Evolutionary conservation across 148 eudicot species (phyloP), one percentile per base, ranked within the genome.

Genomic region (Euryodendron excelsum): DNA sequence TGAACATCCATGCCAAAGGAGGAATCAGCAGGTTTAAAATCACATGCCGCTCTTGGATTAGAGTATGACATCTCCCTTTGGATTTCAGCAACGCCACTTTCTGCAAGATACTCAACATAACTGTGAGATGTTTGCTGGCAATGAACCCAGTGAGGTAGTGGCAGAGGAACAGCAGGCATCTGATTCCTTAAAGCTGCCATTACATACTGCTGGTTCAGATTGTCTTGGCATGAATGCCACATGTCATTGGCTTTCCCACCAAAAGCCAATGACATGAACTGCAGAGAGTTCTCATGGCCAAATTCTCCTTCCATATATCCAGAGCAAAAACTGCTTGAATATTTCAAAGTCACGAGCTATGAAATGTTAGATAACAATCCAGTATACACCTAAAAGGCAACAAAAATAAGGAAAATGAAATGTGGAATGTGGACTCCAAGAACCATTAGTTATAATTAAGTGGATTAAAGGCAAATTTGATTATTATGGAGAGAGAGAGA

Each of bases 231-330:
- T 27, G 76, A 31, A 68, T 70, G 31, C 69, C 67, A 67, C 60
- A 55, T 56, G 63, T 69, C 52, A 20, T 27, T 48, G 70, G 76
- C 62, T 60, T 78, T 80, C 74, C 76, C 84, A 78, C 73, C 39
- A 25, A 80, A 75, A 55, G 28, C 72, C 55, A 77, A 73, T 66
- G 84, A 73, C 63, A 71, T 31, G 34, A 78, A 67, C 82, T 72
- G 84, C 79, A 67, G 60, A 67, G 31, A 27, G 59, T 81, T 72
- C 66, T 61, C 63, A 20, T 44, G 33, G 6, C 44, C 18, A 28
- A n/a, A 76, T 52, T 81, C 78, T 78, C 73, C 84, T 76, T 86
- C 85, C 84, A 80, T 83, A 3, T 33, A 72, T 44, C 75, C 69
- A 65, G 31, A 14, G 36, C 58, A 72, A 11, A 34, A 71, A 59